These are phyloP conservation scores for Austroboletus olivaceoglutinosus DNA, from an alignment of 1,284 basidiomycete genomes.

Conservation along the genomic window DNA sequence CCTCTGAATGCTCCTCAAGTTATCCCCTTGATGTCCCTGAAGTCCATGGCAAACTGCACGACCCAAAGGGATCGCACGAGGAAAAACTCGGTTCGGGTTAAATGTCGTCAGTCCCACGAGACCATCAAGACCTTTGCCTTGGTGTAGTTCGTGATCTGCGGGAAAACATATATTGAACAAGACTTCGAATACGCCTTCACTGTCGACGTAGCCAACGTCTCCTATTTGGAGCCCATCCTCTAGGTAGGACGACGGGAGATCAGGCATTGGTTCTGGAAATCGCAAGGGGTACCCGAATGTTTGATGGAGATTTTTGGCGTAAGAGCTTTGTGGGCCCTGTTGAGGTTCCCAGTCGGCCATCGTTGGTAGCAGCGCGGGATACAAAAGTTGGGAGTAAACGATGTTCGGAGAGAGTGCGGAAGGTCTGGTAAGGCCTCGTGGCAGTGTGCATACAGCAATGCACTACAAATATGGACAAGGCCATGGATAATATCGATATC, in stretches of 20 bases:
- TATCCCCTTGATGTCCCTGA: not conserved
- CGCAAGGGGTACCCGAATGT: slow-evolving; percentile 5
- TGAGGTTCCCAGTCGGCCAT: not conserved
- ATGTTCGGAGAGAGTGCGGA: too few species aligned
- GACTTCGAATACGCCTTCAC: not conserved
- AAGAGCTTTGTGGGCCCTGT: not conserved
- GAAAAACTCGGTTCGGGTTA: not conserved
- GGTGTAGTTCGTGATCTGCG: not conserved
- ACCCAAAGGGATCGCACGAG: not conserved
- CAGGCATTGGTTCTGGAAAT: not conserved
- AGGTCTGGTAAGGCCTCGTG: too few species aligned
- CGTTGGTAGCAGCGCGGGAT: too few species aligned
- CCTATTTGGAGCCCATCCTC: slow-evolving; percentile 1
- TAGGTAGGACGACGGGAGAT: not conserved
- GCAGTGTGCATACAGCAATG: too few species aligned
- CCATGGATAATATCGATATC: too few species aligned
- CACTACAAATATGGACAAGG: too few species aligned
- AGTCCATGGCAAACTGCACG: not conserved
- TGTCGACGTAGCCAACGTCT: slow-evolving; percentile 3
- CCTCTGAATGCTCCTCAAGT: too few species aligned
- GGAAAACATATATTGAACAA: slow-evolving; percentile 2
- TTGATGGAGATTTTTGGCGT: not conserved
- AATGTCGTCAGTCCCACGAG: not conserved
- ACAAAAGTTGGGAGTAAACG: too few species aligned
- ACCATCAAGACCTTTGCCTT: not conserved